Evolutionary conservation across 306 rosid genomes (phyloP).

Genomic region (Fagus sylvatica): DNA sequence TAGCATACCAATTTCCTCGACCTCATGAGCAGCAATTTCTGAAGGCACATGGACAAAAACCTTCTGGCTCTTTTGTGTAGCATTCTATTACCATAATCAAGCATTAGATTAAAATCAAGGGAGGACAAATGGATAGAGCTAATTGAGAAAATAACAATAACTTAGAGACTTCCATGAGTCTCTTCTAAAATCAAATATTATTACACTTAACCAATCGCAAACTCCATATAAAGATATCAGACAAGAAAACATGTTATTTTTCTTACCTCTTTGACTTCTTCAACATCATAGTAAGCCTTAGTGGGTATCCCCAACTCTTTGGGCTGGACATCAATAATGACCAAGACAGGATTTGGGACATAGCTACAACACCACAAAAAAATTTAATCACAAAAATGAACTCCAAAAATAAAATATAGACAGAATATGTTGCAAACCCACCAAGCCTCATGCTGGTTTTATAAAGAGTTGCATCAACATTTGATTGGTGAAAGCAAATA

Average conservation of each 20-base stretch:
- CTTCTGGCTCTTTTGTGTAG: slow-evolving; percentile 91
- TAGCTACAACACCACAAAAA: slow-evolving; percentile 44
- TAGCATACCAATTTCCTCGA: slow-evolving; percentile 80
- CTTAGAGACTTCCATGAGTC: neutral
- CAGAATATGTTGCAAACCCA: neutral
- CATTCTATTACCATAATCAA: slow-evolving; percentile 56
- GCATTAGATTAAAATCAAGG: slow-evolving; percentile 12
- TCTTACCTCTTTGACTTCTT: slow-evolving; percentile 83
- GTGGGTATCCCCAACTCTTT: slow-evolving; percentile 95
- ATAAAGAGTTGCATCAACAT: neutral
- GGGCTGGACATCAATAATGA: slow-evolving; percentile 88
- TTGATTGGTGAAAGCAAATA: neutral
- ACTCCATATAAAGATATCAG: neutral
- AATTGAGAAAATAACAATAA: neutral
- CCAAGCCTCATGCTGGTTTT: neutral
- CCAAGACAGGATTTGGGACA: slow-evolving; percentile 83
- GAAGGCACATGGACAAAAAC: slow-evolving; percentile 83
- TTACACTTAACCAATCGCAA: neutral
- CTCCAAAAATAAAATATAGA: neutral
- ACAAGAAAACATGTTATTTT: neutral
- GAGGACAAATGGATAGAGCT: neutral
- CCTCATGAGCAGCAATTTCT: slow-evolving; percentile 91
- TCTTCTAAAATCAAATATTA: neutral
- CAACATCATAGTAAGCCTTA: slow-evolving; percentile 90
- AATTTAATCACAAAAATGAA: neutral